Evolutionary conservation across 305 asterid species (phyloP).

Genomic region (Fraxinus platypoda): DNA sequence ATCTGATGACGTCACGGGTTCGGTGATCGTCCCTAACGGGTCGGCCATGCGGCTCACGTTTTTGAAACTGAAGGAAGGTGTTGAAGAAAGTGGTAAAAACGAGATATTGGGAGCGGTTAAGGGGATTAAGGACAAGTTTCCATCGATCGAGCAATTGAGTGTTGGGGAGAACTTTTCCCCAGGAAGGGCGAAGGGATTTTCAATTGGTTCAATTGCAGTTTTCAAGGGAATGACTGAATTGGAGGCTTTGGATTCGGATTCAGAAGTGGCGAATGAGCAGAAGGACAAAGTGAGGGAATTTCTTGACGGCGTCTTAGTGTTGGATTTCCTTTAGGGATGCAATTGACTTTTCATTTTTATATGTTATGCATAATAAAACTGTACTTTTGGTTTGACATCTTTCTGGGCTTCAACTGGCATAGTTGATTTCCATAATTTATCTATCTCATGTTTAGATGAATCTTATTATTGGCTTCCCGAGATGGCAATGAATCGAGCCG

Average conservation of each 20-base stretch:
- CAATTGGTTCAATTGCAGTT: constrained; percentile 74
- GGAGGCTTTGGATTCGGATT: constrained; percentile 54
- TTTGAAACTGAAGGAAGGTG: constrained; percentile 65
- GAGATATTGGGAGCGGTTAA: constrained; percentile 51
- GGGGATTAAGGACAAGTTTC: constrained; percentile 53
- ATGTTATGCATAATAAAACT: background rate
- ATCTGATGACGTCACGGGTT: constrained; percentile 39
- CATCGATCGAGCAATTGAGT: constrained; percentile 55
- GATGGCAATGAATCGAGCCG: background rate
- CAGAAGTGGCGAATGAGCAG: constrained; percentile 48
- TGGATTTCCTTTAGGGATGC: constrained; percentile 49
- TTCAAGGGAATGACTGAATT: constrained; percentile 48
- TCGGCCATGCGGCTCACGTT: constrained; percentile 62
- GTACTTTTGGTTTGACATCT: background rate
- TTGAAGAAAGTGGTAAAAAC: constrained; percentile 46
- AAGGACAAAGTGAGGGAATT: constrained; percentile 63
- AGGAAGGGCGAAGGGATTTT: constrained; percentile 72
- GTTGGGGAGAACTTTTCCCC: constrained; percentile 82
- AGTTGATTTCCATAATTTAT: background rate
- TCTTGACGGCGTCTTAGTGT: constrained; percentile 59
- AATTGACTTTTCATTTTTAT: background rate
- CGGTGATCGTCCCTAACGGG: constrained; percentile 42
- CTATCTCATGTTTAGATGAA: background rate
- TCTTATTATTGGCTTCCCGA: background rate
- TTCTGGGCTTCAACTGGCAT: background rate